Evolutionary conservation across 1,139 yeast species (phyloP).

Genomic region (Blastobotrys apis): DNA sequence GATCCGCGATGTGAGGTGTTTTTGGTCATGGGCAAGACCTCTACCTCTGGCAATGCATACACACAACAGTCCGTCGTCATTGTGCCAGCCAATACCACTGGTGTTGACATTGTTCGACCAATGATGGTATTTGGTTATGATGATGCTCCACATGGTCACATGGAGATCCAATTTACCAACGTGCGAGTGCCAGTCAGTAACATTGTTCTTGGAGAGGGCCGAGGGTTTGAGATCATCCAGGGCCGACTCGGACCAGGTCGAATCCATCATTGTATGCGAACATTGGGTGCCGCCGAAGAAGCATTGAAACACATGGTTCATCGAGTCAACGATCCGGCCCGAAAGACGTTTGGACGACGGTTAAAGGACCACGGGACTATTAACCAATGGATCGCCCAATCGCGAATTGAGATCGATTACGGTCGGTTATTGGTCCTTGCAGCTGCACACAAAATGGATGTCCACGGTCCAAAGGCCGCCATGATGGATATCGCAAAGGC

Average conservation of each 20-base stretch:
- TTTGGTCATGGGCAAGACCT: conserved; percentile 66
- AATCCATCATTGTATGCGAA: conserved; percentile 71
- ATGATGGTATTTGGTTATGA: conserved; percentile 59
- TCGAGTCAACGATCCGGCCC: conserved; percentile 47
- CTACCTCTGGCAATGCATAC: conserved; percentile 36
- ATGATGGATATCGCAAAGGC: conserved; percentile 62
- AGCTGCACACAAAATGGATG: conserved; percentile 64
- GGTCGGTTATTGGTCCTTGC: conserved; percentile 57
- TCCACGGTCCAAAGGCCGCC: conserved; percentile 53
- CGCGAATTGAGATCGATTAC: conserved; percentile 54
- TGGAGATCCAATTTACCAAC: conserved; percentile 54
- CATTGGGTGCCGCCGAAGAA: conserved; percentile 62
- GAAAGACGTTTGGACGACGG: conserved; percentile 55
- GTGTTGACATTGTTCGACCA: conserved; percentile 53
- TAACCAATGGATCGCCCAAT: conserved; percentile 50
- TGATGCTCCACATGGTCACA: conserved; percentile 74
- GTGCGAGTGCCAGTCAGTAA: conserved; percentile 49
- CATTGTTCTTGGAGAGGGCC: conserved; percentile 45
- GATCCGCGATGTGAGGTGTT: conserved; percentile 58
- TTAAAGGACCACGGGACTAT: conserved; percentile 54
- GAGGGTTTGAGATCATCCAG: conserved; percentile 66
- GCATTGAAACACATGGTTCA: conserved; percentile 51
- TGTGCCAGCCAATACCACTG: conserved; percentile 53
- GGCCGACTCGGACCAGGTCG: conserved; percentile 71
- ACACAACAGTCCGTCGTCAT: conserved; percentile 59